Percentiles rank a stretch among this genome's conserved stretches.
These are phyloP conservation scores for Metschnikowia aberdeeniae DNA, from an alignment of 805 yeast species.

Conservation along the genomic window DNA sequence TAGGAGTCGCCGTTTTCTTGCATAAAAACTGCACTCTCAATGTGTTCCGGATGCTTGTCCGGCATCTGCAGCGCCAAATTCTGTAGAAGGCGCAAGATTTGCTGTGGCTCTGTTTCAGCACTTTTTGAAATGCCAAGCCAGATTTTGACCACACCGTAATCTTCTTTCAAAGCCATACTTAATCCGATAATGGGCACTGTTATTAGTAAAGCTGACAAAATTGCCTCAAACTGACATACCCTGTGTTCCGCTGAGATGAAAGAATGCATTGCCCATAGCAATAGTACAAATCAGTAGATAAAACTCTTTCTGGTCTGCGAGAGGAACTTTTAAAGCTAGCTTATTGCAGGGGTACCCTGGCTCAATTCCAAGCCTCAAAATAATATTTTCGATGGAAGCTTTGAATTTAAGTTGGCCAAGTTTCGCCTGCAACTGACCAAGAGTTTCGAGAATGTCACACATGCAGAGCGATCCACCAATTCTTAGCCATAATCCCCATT, in stretches of 20 bases:
- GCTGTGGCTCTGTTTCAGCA: background rate
- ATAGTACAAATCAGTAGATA: background rate
- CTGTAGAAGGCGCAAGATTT: slow-evolving; percentile 1
- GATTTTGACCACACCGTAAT: slow-evolving; percentile 9
- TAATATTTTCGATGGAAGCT: background rate
- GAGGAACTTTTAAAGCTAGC: slow-evolving; percentile 6
- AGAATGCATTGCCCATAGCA: slow-evolving; percentile 2
- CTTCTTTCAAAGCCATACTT: slow-evolving; percentile 1
- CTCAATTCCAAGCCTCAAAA: slow-evolving; percentile 5
- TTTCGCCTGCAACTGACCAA: slow-evolving; percentile 4
- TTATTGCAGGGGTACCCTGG: slow-evolving; percentile 5
- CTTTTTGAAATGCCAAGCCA: slow-evolving; percentile 10
- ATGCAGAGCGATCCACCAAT: background rate
- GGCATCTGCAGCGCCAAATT: background rate
- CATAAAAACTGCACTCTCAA: background rate
- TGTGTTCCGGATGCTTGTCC: background rate
- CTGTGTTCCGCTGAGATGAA: background rate
- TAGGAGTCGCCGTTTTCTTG: background rate
- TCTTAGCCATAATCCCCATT: slow-evolving; percentile 10
- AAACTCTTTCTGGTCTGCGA: background rate
- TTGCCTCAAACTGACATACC: background rate
- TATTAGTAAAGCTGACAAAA: slow-evolving; percentile 4
- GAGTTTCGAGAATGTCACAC: slow-evolving; percentile 5
- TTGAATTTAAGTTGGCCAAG: background rate
- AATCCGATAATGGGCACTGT: slow-evolving; percentile 12